Conservation (phyloP, 805 yeast genomes). For the Wickerhamomyces bovis region DNA sequence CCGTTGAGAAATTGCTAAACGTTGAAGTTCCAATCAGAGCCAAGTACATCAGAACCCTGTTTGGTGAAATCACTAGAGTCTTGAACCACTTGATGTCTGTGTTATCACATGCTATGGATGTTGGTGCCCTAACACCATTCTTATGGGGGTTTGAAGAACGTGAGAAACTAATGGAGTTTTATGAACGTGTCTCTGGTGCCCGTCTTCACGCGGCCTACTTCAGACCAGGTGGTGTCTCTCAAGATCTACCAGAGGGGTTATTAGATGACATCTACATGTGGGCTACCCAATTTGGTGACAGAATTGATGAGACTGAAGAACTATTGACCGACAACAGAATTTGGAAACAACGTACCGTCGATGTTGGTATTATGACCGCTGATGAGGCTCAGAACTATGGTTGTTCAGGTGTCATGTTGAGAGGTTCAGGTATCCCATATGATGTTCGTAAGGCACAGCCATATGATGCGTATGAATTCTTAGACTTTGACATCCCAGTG, state of each 20-base stretch:
- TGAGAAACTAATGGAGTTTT: conserved; percentile 88
- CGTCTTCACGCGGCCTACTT: conserved; percentile 84
- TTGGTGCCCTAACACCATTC: conserved; percentile 90
- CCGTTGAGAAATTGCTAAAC: conserved; percentile 78
- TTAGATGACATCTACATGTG: conserved; percentile 91
- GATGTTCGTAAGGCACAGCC: conserved; percentile 85
- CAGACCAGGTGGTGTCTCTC: conserved; percentile 90
- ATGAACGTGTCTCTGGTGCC: conserved; percentile 87
- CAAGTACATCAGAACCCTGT: conserved; percentile 76
- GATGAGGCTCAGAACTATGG: conserved; percentile 83
- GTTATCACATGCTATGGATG: conserved; percentile 87
- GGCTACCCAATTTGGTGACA: conserved; percentile 94
- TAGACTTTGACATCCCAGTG: conserved; percentile 83
- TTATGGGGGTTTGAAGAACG: conserved; percentile 94
- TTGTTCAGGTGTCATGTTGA: conserved; percentile 81
- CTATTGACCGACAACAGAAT: conserved; percentile 85
- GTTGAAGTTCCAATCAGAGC: conserved; percentile 83
- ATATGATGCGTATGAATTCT: conserved; percentile 81
- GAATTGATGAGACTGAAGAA: conserved; percentile 87
- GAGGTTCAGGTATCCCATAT: conserved; percentile 86
- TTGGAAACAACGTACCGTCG: conserved; percentile 84
- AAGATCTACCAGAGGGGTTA: conserved; percentile 80
- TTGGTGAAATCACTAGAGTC: conserved; percentile 81
- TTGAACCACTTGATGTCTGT: conserved; percentile 84
- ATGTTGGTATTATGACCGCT: conserved; percentile 75